These are phyloP conservation scores for Cordyceps pruinosa DNA, from an alignment of 2,329 filamentous ascomycete species.

Conservation along the genomic window DNA sequence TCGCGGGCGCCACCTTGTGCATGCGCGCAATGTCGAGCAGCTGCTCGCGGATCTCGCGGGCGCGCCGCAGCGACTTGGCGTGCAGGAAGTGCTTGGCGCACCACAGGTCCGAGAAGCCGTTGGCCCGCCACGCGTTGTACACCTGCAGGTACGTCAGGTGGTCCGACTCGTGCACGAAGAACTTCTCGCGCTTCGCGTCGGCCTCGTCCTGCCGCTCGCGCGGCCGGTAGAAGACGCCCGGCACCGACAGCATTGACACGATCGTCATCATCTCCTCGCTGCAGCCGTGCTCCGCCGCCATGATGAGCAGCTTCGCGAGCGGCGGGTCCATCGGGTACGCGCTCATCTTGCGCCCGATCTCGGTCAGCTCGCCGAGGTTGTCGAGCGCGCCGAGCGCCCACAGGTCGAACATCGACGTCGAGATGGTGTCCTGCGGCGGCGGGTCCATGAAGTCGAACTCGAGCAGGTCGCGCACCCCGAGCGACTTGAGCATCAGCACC, in stretches of 20 bases:
- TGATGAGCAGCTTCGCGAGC: slow-evolving; percentile 89
- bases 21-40: slow-evolving; percentile 88
- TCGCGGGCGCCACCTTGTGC: slow-evolving; percentile 81
- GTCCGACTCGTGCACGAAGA: slow-evolving; percentile 96
- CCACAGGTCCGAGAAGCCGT: slow-evolving; percentile 86
- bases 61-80: slow-evolving; percentile 83
- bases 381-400: slow-evolving; percentile 93
- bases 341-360: slow-evolving; percentile 86
- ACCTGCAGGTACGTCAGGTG: slow-evolving; percentile 94
- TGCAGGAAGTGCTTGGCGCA: slow-evolving; percentile 91
- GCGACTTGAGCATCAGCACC: slow-evolving; percentile 84
- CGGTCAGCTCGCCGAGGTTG: slow-evolving; percentile 86
- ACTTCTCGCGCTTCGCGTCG: slow-evolving; percentile 91
- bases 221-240: slow-evolving; percentile 92
- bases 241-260: slow-evolving; percentile 94
- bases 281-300: slow-evolving; percentile 80
- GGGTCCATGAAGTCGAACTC: slow-evolving; percentile 99
- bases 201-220: slow-evolving; percentile 96
- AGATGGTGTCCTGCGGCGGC: slow-evolving; percentile 94
- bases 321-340: slow-evolving; percentile 98
- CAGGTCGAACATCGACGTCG: slow-evolving; percentile 92
- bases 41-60: slow-evolving; percentile 91
- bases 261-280: slow-evolving; percentile 98
- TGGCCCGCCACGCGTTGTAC: slow-evolving; percentile 89
- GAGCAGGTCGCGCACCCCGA: slow-evolving; percentile 87